phyloP scores from a whole-genome alignment of 2,329 filamentous ascomycete species.

The Neofusicoccum laricinum region DNA sequence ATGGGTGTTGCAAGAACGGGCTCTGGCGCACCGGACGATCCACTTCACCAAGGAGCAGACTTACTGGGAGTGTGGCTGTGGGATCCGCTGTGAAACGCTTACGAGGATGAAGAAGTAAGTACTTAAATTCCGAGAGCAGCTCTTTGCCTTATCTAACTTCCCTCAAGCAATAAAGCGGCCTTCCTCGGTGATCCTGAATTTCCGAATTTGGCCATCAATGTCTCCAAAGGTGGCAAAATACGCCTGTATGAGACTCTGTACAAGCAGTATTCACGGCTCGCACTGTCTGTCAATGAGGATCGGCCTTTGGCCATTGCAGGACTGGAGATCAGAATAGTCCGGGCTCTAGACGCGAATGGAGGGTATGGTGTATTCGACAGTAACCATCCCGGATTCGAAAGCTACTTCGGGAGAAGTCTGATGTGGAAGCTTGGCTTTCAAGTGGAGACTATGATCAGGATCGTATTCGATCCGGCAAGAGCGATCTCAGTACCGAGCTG shows the following conservation, averaged over 20 bases:
- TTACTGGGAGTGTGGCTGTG: constrained; percentile 27
- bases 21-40: constrained; percentile 26
- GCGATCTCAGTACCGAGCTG: background rate
- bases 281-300: constrained; percentile 19
- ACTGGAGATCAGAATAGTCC: constrained; percentile 29
- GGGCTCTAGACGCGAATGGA: constrained; percentile 23
- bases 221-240: background rate
- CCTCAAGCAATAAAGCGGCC: background rate
- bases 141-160: background rate
- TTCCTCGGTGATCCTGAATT: background rate
- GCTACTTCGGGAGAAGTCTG: background rate
- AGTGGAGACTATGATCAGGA: background rate
- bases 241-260: background rate
- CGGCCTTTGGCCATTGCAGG: constrained; percentile 33
- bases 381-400: background rate
- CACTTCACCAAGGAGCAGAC: constrained; percentile 26
- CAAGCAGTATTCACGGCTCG: background rate
- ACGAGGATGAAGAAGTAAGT: constrained; percentile 23
- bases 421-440: background rate
- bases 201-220: background rate
- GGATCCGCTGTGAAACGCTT: constrained; percentile 24
- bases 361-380: constrained; percentile 33
- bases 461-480: background rate
- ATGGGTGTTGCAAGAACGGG: constrained; percentile 30
- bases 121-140: constrained; percentile 8